These are phyloP conservation scores for Calonectria honghensis DNA, from an alignment of 2,329 filamentous ascomycete species.

Conservation along the genomic window DNA sequence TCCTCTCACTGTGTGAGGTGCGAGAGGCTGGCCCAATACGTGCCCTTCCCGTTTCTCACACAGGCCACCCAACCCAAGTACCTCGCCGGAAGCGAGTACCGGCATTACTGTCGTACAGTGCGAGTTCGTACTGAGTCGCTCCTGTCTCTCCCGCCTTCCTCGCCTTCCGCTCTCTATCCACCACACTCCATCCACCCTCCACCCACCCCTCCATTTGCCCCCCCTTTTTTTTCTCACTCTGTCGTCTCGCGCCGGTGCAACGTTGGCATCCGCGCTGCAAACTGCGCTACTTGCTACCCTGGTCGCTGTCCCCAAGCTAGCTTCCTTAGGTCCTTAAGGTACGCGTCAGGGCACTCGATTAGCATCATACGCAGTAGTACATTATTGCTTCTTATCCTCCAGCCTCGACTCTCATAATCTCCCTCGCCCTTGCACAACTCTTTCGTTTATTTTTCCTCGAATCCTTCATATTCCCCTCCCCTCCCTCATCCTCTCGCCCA, in stretches of 20 bases:
- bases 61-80: neutral
- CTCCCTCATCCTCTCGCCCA: constrained; percentile 33
- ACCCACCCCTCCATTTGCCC: constrained; percentile 36
- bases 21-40: neutral
- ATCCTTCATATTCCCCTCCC: constrained; percentile 38
- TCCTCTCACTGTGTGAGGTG: neutral
- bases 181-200: neutral
- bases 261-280: constrained; percentile 36
- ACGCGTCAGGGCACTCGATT: constrained; percentile 30
- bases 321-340: constrained; percentile 26
- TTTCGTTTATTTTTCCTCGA: constrained; percentile 27
- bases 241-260: constrained; percentile 39
- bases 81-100: constrained; percentile 3
- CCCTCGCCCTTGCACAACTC: constrained; percentile 38
- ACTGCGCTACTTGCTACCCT: constrained; percentile 36
- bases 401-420: constrained; percentile 38
- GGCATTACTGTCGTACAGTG: constrained; percentile 1
- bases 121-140: neutral
- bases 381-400: constrained; percentile 38
- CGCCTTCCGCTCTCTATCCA: neutral
- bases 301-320: constrained; percentile 20
- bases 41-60: too few relatives aligned
- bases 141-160: constrained; percentile 30
- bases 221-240: constrained; percentile 33
- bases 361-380: constrained; percentile 10